Conservation (phyloP, 2,329 filamentous ascomycete species). For the Fusarium falciforme region DNA sequence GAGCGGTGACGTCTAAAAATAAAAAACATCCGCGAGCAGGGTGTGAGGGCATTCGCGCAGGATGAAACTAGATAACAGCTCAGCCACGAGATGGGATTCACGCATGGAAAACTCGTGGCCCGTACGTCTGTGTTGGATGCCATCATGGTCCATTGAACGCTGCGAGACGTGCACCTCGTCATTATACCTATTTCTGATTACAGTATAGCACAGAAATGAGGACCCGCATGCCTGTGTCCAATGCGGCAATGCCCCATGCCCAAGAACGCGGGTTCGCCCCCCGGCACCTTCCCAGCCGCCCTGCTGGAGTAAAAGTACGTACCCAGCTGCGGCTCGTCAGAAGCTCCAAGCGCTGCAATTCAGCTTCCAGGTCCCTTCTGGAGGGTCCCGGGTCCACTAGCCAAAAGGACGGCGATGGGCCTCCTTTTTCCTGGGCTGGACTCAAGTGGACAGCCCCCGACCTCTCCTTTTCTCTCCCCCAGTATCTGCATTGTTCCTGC, state of each 20-base stretch:
- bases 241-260: slow-evolving; percentile 23
- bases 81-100: neutral
- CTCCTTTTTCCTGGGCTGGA: slow-evolving; percentile 39
- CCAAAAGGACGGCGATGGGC: slow-evolving; percentile 36
- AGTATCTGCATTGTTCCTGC: slow-evolving; percentile 17
- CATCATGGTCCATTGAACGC: slow-evolving; percentile 3
- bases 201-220: slow-evolving; percentile 12
- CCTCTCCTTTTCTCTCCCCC: slow-evolving; percentile 35
- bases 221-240: neutral
- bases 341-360: slow-evolving; percentile 29
- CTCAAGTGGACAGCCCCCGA: slow-evolving; percentile 15
- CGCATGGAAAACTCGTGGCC: neutral
- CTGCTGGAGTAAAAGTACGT: slow-evolving; percentile 25
- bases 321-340: neutral
- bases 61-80: neutral
- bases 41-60: neutral
- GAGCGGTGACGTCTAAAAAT: slow-evolving; percentile 17
- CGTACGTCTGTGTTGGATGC: neutral
- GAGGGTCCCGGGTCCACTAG: slow-evolving; percentile 33
- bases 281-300: slow-evolving; percentile 31
- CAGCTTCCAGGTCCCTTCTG: slow-evolving; percentile 31
- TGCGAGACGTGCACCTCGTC: slow-evolving; percentile 19
- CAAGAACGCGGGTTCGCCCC: slow-evolving; percentile 29
- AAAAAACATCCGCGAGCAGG: slow-evolving; percentile 6
- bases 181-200: slow-evolving; percentile 2